Evolutionary conservation across 345 rosid genomes (phyloP), one percentile per base, ranked within the genome.

Genomic region (Syzygium aromaticum): DNA sequence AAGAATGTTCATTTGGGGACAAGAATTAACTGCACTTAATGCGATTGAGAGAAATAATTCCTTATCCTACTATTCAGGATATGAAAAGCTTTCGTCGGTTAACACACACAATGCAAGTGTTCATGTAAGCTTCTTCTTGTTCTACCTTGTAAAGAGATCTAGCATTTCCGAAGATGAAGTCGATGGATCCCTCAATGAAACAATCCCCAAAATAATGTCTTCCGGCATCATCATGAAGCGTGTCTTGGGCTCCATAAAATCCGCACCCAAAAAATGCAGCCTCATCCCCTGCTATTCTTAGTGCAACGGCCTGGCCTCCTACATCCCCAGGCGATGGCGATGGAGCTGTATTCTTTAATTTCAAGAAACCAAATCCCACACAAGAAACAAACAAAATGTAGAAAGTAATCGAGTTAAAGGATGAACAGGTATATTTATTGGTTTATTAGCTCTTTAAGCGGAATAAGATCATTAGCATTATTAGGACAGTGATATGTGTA

Each of bases 211-310:
- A 97, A 87, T 92, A 97, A 88, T 97, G 99, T 80, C 93, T 93
- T 25, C 98, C 99, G 19, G 59, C 87, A 86, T 95, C 93, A 77
- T 97, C 99, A 88, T 90, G 91, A 85, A 96, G 98, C 0, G 99
- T 96, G 90, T 97, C 99, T 94, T 97, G 99, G 17, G 96, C 95
- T 85, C 99, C 96, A 61, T 90, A 96, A 87, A 97, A 95, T 77
- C 99, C 98, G 88, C 98, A 97, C 2, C 94, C 92, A 51, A 93
- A 95, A 88, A 97, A 95, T 2, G 98, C 98, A 38, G 95, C 94
- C 88, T 93, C 94, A 85, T 97, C 98, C 14, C 97, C 98, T 40
- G 91, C 94, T 49, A 95, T 89, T 91, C 95, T 93, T 52, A 95
- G 87, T 40, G 99, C 99, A 84, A 97, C 95, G 49, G 94, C 99